Percentiles rank a stretch among this genome's conserved stretches.
Evolutionary conservation across 2,329 filamentous ascomycete genomes (phyloP).

Genomic region (Fusarium scirpi): DNA sequence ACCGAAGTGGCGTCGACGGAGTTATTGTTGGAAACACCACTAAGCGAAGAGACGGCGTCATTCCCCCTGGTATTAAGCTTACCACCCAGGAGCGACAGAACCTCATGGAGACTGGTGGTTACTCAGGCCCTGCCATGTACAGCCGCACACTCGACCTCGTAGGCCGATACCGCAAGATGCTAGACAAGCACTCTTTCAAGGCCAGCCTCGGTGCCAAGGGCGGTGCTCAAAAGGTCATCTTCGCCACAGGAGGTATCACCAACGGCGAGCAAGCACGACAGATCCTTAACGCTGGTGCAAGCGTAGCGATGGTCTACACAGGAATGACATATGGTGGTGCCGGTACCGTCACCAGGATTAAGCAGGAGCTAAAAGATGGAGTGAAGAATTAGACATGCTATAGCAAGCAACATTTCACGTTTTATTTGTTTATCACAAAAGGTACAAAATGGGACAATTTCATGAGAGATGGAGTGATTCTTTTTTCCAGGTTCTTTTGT

Average conservation of each 20-base stretch:
- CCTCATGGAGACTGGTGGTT: slow-evolving; percentile 84
- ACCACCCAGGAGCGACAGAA: slow-evolving; percentile 74
- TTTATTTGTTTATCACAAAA: slow-evolving; percentile 37
- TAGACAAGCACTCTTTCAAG: slow-evolving; percentile 63
- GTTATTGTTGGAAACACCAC: slow-evolving; percentile 98
- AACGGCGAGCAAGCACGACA: slow-evolving; percentile 85
- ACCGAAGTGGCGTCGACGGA: slow-evolving; percentile 87
- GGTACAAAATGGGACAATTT: slow-evolving; percentile 10
- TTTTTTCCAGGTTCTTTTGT: not conserved
- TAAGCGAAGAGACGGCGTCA: slow-evolving; percentile 78
- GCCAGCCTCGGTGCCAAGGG: slow-evolving; percentile 46
- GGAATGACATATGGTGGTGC: slow-evolving; percentile 73
- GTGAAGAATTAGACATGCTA: slow-evolving; percentile 43
- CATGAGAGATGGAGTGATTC: not conserved
- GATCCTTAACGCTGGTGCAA: slow-evolving; percentile 88
- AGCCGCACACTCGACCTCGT: slow-evolving; percentile 83
- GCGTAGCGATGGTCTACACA: slow-evolving; percentile 92
- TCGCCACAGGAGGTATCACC: slow-evolving; percentile 93
- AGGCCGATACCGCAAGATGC: slow-evolving; percentile 77
- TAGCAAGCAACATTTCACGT: slow-evolving; percentile 37
- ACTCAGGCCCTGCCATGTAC: slow-evolving; percentile 91
- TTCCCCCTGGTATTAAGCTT: slow-evolving; percentile 75
- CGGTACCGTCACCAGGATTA: slow-evolving; percentile 74
- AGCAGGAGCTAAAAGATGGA: slow-evolving; percentile 68
- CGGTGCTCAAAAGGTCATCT: slow-evolving; percentile 78